Conservation (phyloP, 306 rosid species). For the Urtica urens region DNA sequence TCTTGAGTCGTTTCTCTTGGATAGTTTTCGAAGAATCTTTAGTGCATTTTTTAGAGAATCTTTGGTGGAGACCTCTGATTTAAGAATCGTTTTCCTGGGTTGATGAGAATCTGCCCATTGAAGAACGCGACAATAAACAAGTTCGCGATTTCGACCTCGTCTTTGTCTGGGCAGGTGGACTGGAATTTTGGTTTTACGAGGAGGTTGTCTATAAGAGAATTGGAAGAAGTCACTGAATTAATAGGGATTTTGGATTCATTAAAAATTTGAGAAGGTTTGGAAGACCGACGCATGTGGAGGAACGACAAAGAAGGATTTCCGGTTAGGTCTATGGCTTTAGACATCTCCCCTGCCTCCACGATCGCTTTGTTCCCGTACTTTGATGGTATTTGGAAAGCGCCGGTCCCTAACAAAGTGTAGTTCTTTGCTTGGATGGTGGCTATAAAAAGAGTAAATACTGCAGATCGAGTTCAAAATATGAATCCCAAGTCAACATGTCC, state of each 20-base stretch:
- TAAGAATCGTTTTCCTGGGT: background rate
- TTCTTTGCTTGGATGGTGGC: background rate
- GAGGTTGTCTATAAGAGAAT: background rate
- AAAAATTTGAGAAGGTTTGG: background rate
- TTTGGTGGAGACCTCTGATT: background rate
- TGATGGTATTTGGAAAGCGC: background rate
- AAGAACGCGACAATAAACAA: no score
- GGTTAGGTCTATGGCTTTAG: background rate
- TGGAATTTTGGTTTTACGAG: background rate
- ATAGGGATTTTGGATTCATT: background rate
- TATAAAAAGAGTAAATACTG: no score
- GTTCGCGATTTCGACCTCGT: background rate
- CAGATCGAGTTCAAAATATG: background rate
- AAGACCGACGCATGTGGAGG: background rate
- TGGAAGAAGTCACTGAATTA: background rate
- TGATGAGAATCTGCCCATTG: background rate
- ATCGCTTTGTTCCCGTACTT: no score
- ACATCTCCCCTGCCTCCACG: background rate
- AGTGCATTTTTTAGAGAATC: slow-evolving; percentile 3
- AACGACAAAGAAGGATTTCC: background rate
- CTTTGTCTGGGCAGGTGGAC: background rate
- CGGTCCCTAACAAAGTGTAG: background rate
- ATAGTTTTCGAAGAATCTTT: background rate
- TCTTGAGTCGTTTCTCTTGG: background rate
- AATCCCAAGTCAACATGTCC: background rate